Conservation (phyloP, 768 basidiomycete species). For the Mycena kentingensis region DNA sequence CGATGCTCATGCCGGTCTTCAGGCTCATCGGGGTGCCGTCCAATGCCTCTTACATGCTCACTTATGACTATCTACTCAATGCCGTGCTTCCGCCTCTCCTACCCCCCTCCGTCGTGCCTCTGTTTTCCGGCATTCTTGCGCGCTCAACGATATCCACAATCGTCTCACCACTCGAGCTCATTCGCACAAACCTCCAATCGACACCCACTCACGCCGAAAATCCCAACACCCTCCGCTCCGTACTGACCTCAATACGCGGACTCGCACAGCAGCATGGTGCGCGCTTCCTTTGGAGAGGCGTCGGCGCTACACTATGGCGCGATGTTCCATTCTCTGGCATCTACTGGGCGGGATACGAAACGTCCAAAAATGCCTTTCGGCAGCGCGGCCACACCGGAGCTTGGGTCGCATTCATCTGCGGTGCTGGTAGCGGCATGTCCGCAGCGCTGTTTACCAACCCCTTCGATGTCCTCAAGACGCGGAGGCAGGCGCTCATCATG, state of each 20-base stretch:
- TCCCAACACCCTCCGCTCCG: conserved; percentile 78
- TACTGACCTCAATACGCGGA: conserved; percentile 60
- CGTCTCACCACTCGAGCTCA: conserved; percentile 85
- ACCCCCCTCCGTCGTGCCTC: conserved; percentile 59
- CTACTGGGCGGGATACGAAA: conserved; percentile 96
- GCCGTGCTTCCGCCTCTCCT: conserved; percentile 62
- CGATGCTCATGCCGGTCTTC: conserved; percentile 15
- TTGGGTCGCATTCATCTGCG: conserved; percentile 82
- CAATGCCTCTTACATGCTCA: conserved; percentile 91
- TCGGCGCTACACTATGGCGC: conserved; percentile 91
- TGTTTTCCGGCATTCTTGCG: conserved; percentile 81
- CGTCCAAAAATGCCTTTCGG: conserved; percentile 66
- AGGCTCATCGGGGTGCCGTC: conserved; percentile 92
- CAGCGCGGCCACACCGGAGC: conserved; percentile 57
- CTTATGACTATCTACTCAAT: conserved; percentile 85
- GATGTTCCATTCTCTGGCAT: conserved; percentile 97
- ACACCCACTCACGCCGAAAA: conserved; percentile 70
- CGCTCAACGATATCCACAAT: conserved; percentile 78
- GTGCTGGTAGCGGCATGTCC: conserved; percentile 82
- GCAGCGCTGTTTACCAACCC: conserved; percentile 91
- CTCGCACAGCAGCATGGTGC: conserved; percentile 67
- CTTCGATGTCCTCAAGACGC: conserved; percentile 95
- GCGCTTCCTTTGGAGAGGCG: conserved; percentile 82
- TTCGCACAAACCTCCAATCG: conserved; percentile 92
- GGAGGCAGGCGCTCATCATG: conserved; percentile 84